These are phyloP conservation scores for Phytophthora citrophthora DNA, from an alignment of 352 stramenopile species.

Conservation along the genomic window DNA sequence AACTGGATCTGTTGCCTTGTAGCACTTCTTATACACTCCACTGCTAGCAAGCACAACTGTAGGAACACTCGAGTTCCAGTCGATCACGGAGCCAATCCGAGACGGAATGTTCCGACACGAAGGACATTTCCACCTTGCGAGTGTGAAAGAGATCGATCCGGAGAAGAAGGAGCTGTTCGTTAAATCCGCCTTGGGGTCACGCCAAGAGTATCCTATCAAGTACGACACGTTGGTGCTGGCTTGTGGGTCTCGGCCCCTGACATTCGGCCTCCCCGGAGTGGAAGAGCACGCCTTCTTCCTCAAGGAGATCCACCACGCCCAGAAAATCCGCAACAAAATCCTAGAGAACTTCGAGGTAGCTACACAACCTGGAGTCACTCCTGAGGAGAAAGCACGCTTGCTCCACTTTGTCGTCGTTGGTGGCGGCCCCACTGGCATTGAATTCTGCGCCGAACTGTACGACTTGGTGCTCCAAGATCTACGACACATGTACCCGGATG, in stretches of 20 bases:
- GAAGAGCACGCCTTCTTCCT: constrained; percentile 96
- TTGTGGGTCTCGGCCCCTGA: constrained; percentile 93
- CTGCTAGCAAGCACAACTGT: constrained; percentile 94
- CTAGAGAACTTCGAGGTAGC: constrained; percentile 95
- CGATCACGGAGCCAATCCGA: constrained; percentile 95
- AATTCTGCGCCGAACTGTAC: constrained; percentile 96
- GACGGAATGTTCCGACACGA: constrained; percentile 76
- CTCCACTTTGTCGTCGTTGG: constrained; percentile 97
- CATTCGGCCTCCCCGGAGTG: constrained; percentile 91
- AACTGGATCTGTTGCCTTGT: constrained; percentile 7
- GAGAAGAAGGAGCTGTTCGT: constrained; percentile 75
- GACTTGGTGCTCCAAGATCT: constrained; percentile 94
- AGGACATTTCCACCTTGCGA: constrained; percentile 76
- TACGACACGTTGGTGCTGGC: constrained; percentile 96
- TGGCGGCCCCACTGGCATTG: constrained; percentile 93
- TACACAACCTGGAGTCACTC: constrained; percentile 79
- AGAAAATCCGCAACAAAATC: constrained; percentile 76
- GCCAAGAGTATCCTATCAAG: constrained; percentile 70
- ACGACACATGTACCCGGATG: constrained; percentile 68
- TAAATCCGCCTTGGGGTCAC: constrained; percentile 56
- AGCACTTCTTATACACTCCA: constrained; percentile 98
- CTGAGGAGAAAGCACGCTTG: constrained; percentile 86
- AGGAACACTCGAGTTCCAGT: constrained; percentile 96
- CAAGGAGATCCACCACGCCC: constrained; percentile 96
- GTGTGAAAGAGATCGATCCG: constrained; percentile 76